Evolutionary conservation across 1,139 yeast genomes (phyloP), one percentile per base, ranked within the genome.

Genomic region (Yamadazyma siamensis): DNA sequence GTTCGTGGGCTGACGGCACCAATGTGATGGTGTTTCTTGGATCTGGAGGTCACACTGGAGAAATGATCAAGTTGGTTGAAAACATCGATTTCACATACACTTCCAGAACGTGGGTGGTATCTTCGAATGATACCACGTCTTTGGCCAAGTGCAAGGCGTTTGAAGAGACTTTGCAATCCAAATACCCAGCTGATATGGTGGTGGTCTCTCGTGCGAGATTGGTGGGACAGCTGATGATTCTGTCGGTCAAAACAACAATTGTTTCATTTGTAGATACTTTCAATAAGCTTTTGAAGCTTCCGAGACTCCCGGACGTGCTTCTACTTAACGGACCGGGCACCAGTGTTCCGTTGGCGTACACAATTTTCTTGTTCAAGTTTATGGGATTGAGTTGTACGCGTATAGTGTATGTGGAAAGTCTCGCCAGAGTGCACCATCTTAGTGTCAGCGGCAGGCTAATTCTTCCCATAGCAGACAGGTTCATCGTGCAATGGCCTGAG

Each of bases 271-370:
- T 39, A 1, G 52, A 61, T 8, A 57, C 73, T 0, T 41, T 56
- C 5, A 29, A 29, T 1, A 33, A 45, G 15, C 38, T 65, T 23
- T 32, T 46, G 15, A 17, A 25, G 2, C 34, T 56, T 26, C 44
- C 48, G 4, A 44, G 50, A 21, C 35, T 57, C 13, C 84, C 85
- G 0, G 66, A 70, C 22, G 54, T 79, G 5, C 61, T 91, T 11
- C 54, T 91, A 14, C 57, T 86, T 39, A 94, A 91, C 52, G 99
- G 99, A 0, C 99, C 99, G 0, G 99, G 96, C 1, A 87, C 96
- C 0, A 70, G 89, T 33, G 87, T 89, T 2, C 81, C 94, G 2
- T 56, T 86, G 16, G 84, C 91, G 35, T 74, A 80, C 34, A 69
- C 81, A 2, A 50, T 81, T 11, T 70, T 81, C 33, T 42, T 71